Conservation (phyloP, 2,329 filamentous ascomycete species). For the Pleoardoris graminearum region DNA sequence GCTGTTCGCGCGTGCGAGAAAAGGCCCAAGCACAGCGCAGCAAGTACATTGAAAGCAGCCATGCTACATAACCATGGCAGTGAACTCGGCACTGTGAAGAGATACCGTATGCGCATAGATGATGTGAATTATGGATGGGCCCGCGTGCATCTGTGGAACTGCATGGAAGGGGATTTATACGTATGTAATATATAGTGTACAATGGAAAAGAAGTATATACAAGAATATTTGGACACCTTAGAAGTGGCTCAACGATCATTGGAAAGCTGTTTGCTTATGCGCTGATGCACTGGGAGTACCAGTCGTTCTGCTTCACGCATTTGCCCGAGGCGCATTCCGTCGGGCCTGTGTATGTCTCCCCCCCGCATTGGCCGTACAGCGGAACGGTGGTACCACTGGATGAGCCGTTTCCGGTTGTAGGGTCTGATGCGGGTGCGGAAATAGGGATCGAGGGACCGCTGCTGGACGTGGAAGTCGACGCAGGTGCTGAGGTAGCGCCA, state of each 20-base stretch:
- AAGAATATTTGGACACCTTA: background rate
- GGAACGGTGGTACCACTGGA: background rate
- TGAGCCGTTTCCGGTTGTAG: background rate
- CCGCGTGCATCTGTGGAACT: no score
- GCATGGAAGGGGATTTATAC: no score
- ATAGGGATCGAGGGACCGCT: background rate
- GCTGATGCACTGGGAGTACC: slow-evolving; percentile 29
- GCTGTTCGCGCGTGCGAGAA: no score
- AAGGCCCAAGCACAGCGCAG: no score
- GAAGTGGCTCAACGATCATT: no score
- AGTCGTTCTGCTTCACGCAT: slow-evolving; percentile 30
- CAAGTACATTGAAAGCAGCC: no score
- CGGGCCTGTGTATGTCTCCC: slow-evolving; percentile 23
- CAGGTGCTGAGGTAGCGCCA: background rate
- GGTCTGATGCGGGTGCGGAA: background rate
- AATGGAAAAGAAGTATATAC: background rate
- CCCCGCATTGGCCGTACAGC: slow-evolving; percentile 16
- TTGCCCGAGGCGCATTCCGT: slow-evolving; percentile 29
- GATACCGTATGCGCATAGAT: no score
- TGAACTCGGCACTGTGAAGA: no score
- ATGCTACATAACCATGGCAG: no score
- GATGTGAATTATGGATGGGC: no score
- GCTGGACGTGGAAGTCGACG: background rate
- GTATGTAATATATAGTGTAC: no score
- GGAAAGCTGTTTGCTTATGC: background rate